Percentiles rank a stretch among this genome's conserved stretches.
These are phyloP conservation scores for Fusarium mundagurra DNA, from an alignment of 2,329 filamentous ascomycete genomes.

Conservation along the genomic window DNA sequence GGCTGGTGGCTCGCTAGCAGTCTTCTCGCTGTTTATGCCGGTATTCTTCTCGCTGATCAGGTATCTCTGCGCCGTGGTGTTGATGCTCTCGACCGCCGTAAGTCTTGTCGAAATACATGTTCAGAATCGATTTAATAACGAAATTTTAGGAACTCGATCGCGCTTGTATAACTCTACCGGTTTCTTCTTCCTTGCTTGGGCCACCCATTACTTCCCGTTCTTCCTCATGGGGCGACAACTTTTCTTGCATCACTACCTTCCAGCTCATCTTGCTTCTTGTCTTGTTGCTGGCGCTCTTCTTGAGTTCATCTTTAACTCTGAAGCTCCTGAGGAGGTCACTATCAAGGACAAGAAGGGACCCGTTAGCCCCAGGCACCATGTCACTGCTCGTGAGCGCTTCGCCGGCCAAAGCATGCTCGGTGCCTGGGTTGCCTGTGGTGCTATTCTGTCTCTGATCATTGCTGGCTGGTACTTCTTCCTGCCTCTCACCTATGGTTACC, in stretches of 20 bases:
- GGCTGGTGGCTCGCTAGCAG: conserved; percentile 98
- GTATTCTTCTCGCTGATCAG: conserved; percentile 92
- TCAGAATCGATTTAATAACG: conserved; percentile 44
- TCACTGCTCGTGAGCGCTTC: conserved; percentile 84
- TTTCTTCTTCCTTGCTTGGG: conserved; percentile 99
- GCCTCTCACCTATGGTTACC: conserved; percentile 94
- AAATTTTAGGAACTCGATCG: conserved; percentile 77
- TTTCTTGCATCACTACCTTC: conserved; percentile 97
- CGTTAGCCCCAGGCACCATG: conserved; percentile 63
- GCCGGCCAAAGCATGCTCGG: conserved; percentile 79
- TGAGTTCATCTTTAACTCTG: conserved; percentile 95
- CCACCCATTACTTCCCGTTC: conserved; percentile 96
- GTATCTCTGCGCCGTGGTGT: conserved; percentile 91
- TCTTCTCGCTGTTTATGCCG: conserved; percentile 90
- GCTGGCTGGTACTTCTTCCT: conserved; percentile 93
- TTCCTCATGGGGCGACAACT: conserved; percentile 98
- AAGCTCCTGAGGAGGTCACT: conserved; percentile 71
- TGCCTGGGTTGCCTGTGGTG: conserved; percentile 80
- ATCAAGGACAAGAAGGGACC: conserved; percentile 59
- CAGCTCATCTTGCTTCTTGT: conserved; percentile 89
- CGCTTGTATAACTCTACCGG: conserved; percentile 98
- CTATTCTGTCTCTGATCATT: conserved; percentile 74
- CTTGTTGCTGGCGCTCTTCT: conserved; percentile 91
- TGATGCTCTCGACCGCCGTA: conserved; percentile 92
- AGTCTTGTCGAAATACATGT: conserved; percentile 55